Evolutionary conservation across 176 grass and related monocot species (phyloP).

Genomic region (Carex kokanica): DNA sequence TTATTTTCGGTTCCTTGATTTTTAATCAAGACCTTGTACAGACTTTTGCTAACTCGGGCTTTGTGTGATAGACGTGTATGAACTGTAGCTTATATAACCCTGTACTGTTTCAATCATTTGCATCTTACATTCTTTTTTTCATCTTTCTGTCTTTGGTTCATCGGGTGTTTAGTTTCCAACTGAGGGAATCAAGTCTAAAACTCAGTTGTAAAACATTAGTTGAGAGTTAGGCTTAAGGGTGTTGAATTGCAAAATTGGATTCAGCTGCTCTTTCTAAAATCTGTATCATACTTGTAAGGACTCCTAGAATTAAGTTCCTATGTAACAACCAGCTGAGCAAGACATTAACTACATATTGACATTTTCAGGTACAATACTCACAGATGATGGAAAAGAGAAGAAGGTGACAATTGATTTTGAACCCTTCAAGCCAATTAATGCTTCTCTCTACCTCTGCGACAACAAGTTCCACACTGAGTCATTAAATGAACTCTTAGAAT

Average conservation of each 20-base stretch:
- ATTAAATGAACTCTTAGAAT: slow-evolving; percentile 47
- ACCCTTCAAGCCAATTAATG: slow-evolving; percentile 46
- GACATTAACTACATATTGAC: background rate
- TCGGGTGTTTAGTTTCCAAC: background rate
- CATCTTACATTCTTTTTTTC: background rate
- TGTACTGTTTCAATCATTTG: background rate
- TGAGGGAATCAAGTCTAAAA: background rate
- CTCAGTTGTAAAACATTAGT: background rate
- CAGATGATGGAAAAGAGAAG: slow-evolving; percentile 46
- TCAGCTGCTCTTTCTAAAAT: slow-evolving; percentile 1
- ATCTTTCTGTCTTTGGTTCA: background rate
- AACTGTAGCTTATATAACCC: background rate
- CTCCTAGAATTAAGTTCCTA: background rate
- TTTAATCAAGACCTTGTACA: background rate
- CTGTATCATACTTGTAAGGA: background rate
- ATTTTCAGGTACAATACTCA: slow-evolving; percentile 33
- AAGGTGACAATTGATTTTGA: slow-evolving; percentile 48
- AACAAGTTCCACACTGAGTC: slow-evolving; percentile 47
- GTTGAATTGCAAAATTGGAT: background rate
- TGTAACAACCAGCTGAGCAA: background rate
- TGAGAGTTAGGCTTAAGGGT: background rate
- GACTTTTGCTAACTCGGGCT: background rate
- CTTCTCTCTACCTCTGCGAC: slow-evolving; percentile 43
- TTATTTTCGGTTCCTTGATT: background rate
- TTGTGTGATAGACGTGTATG: background rate